Base-by-base conservation (phyloP, 371 early-diverging fungal species). In the Mucor sp. region DNA sequence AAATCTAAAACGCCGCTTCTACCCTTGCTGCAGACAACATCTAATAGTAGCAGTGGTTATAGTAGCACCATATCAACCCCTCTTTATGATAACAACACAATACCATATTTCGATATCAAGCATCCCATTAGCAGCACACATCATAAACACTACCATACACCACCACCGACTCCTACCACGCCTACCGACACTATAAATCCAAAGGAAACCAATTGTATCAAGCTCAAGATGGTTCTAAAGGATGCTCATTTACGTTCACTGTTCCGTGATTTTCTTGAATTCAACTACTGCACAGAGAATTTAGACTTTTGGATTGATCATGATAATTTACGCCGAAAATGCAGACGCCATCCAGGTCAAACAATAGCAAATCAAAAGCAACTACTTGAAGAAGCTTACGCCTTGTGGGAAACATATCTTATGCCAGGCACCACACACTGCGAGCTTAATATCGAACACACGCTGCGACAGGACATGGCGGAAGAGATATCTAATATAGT, bases 231-330 rank as follows among this genome's bases (percentile, higher is more conserved):
- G 21, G 85, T 90, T 48, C 68, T 88, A 4, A 74, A 74, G 4
- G 79, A 77, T 62, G 50, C 71, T 1, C 71, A 69, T 4, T 77
- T 87, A 2, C 71, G 84, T n/a, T 74, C 78, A 6, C 64, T 84
- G 12, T 89, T 88, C 71, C 76, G 82, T 56, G 75, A 72, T 30
- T 88, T 85, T 65, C 73, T 86, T 23, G 74, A 71, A 6, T 72
- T 74, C 17, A 80, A 85, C 60, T 79, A 80, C 55, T 88, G 86
- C 65, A 84, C 79, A 56, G 89, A 88, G 62, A 89, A 87, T 57
- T 68, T 87, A 21, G 73, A 84, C 25, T 90, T 89, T 61, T 83
- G 82, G 77, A 65, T 80, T 2, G 88, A 90, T 56, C 50, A 74
- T 69, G 60, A 60, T 56, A 39, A 62, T 47, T 41, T 80, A 58